Percentiles rank a stretch among this genome's conserved stretches.
phyloP scores from a whole-genome alignment of 163 green algal genomes.

The Scenedesmus sp. region DNA sequence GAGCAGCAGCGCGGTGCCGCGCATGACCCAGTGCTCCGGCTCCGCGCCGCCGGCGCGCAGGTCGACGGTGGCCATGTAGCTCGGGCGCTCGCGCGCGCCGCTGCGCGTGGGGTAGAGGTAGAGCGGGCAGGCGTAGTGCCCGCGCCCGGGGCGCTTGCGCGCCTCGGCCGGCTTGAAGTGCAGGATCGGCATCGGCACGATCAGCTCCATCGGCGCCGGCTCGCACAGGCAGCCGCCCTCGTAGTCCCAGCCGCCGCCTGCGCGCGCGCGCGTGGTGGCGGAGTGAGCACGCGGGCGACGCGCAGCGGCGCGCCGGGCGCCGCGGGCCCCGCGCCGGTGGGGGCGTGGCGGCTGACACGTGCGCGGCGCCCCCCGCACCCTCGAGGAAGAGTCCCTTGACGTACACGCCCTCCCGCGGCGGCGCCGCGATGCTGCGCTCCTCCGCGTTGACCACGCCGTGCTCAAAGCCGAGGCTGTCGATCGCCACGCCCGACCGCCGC shows the following conservation, averaged over 20 bases:
- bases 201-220: conserved; percentile 88
- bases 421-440: conserved; percentile 72
- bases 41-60: conserved; percentile 70
- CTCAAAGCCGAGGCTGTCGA: conserved; percentile 87
- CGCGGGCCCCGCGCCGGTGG: not conserved
- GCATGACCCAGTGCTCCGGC: conserved; percentile 86
- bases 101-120: conserved; percentile 87
- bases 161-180: conserved; percentile 87
- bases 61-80: conserved; percentile 86
- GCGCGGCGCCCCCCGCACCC: conserved; percentile 36
- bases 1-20: conserved; percentile 86
- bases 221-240: conserved; percentile 83
- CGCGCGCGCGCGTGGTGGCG: not conserved
- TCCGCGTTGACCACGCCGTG: conserved; percentile 78
- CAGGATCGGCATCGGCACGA: conserved; percentile 88
- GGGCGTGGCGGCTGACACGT: not conserved
- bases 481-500: conserved; percentile 75
- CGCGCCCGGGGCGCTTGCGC: conserved; percentile 64
- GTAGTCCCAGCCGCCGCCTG: conserved; percentile 86
- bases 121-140: conserved; percentile 81
- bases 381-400: conserved; percentile 88
- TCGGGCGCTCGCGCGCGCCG: conserved; percentile 81
- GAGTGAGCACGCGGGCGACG: no score
- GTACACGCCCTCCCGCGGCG: conserved; percentile 87
- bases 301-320: no score